Base-by-base conservation (phyloP, 768 basidiomycete genomes). In the Dentipellis sp. region DNA sequence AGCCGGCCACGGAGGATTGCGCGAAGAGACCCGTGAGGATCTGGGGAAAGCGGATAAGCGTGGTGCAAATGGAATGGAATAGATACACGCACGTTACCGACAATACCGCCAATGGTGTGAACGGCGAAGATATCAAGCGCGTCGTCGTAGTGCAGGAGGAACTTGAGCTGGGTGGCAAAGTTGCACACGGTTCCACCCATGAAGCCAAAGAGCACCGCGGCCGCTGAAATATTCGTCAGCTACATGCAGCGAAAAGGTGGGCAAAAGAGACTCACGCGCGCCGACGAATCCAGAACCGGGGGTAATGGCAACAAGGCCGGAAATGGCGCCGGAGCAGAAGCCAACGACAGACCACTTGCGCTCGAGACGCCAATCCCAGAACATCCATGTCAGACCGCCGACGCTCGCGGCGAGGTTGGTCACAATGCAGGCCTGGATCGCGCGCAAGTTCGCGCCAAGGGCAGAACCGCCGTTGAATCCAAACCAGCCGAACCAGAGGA, bases 401-500 rank as follows among this genome's bases (percentile, higher is more conserved):
- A 91, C 86, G 51, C 80, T 80, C 1, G 92, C 95, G 2, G 93
- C 89, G 55, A 97, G 72, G 70, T 97, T 98, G 56, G 95, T 98
- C 62, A 93, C 87, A 61, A 94, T 87, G 72, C 91, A 91, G 2
- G 95, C 93, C 68, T 89, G 78, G 11, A 85, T 80, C 7, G 93
- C 94, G 62, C 91, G 82, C 58, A 94, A 73, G 70, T 93, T 95
- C 39, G 94, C 93, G 22, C 84, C 79, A 60, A 97, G 80, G 9
- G 94, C 94, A 14, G 84, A 87, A 21, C 95, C 95, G 7, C 94
- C 94, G 69, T 94, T 94, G 78, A 94, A 94, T 1, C 91, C 91
- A 58, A 95, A 91, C 94, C 94, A 97, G 4, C 89, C 89, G 56
- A 92, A 91, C 92, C 93, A 97, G 52, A 97, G 88, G 67, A 95